Percentiles rank a stretch among this genome's conserved stretches.
Conservation (phyloP, 2,329 filamentous ascomycete genomes). For the Blumeria graminis region DNA sequence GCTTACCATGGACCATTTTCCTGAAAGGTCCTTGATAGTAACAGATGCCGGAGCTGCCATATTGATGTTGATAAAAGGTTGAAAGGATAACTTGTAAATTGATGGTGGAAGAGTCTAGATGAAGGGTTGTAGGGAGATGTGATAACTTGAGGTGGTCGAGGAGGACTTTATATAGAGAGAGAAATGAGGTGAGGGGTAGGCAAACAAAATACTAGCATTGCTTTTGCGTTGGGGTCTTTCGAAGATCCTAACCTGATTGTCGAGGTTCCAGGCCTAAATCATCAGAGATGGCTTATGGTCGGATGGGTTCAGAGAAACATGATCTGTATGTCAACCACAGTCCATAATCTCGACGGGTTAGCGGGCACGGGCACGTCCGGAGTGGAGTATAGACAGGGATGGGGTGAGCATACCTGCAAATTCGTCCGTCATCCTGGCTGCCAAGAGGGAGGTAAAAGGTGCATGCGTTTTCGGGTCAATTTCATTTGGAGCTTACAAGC, state of each 20-base stretch:
- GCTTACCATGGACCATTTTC: slow-evolving; percentile 26
- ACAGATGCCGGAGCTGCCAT: slow-evolving; percentile 31
- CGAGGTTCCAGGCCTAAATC: background rate
- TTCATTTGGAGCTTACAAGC: too few species aligned
- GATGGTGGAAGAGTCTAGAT: background rate
- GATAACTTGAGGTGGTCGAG: background rate
- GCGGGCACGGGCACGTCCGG: too few species aligned
- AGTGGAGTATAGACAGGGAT: too few species aligned
- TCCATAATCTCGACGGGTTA: too few species aligned
- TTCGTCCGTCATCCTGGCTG: too few species aligned
- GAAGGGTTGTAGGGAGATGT: background rate
- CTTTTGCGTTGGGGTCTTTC: background rate
- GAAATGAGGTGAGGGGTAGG: background rate
- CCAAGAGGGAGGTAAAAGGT: too few species aligned
- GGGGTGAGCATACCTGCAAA: too few species aligned
- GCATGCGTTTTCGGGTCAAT: too few species aligned
- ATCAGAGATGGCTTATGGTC: background rate
- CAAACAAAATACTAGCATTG: background rate
- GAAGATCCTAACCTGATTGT: background rate
- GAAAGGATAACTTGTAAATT: background rate
- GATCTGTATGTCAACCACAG: too few species aligned
- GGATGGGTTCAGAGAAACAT: too few species aligned
- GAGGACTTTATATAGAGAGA: background rate
- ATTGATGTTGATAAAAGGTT: background rate
- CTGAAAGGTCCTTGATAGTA: slow-evolving; percentile 27